Percentiles rank a stretch among this genome's conserved stretches.
These are phyloP conservation scores for Dalbergia cultrata DNA, from an alignment of 306 rosid species.

Conservation along the genomic window DNA sequence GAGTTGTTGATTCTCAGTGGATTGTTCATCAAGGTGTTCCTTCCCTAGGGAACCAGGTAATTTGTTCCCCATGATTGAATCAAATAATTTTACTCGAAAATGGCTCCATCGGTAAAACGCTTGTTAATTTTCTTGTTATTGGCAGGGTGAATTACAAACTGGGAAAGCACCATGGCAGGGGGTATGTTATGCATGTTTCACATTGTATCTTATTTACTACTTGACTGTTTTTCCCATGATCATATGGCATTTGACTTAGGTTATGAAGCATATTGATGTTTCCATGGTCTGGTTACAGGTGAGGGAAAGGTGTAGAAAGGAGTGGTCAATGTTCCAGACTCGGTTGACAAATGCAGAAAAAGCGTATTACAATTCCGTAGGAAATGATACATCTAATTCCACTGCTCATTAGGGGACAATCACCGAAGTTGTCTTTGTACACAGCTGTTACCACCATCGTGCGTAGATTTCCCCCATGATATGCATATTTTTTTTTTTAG, in stretches of 20 bases:
- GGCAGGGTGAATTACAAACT: slow-evolving; percentile 74
- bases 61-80: slow-evolving; percentile 3
- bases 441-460: slow-evolving; percentile 39
- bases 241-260: background rate
- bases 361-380: slow-evolving; percentile 65
- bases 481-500: background rate
- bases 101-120: background rate
- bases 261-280: slow-evolving; percentile 14
- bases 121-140: slow-evolving; percentile 29
- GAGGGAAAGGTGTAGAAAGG: slow-evolving; percentile 90
- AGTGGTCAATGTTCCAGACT: slow-evolving; percentile 94
- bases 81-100: background rate
- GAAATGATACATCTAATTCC: slow-evolving; percentile 54
- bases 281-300: slow-evolving; percentile 63
- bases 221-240: background rate
- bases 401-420: slow-evolving; percentile 55
- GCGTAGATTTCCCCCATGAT: slow-evolving; percentile 34
- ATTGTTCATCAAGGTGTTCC: slow-evolving; percentile 94
- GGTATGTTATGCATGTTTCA: slow-evolving; percentile 59
- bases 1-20: slow-evolving; percentile 99
- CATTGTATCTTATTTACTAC: background rate
- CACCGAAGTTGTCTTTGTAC: slow-evolving; percentile 39
- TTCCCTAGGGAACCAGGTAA: slow-evolving; percentile 94
- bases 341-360: slow-evolving; percentile 78
- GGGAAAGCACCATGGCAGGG: slow-evolving; percentile 95